Evolutionary conservation across 805 yeast genomes (phyloP).

Genomic region (Spathaspora hagerdaliae): DNA sequence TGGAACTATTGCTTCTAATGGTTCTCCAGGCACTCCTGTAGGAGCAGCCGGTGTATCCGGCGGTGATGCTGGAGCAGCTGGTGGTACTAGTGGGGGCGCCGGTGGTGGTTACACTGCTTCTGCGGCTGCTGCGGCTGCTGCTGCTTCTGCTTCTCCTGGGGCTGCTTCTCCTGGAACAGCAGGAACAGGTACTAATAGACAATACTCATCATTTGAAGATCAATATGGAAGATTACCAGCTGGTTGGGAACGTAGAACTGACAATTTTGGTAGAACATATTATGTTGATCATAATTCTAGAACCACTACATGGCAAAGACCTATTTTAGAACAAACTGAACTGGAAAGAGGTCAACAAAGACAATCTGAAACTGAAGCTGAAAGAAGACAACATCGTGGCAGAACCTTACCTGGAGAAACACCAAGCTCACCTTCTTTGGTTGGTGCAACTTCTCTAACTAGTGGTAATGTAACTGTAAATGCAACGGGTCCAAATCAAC

Average conservation of each 20-base stretch:
- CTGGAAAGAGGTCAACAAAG: slow-evolving; percentile 61
- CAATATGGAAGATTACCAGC: slow-evolving; percentile 95
- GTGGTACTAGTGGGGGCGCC: slow-evolving; percentile 4
- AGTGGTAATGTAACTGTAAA: slow-evolving; percentile 46
- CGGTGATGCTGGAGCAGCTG: slow-evolving; percentile 10
- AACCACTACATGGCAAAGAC: slow-evolving; percentile 99
- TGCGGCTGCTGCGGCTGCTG: slow-evolving; percentile 13
- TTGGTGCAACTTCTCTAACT: slow-evolving; percentile 20
- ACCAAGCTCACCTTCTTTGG: slow-evolving; percentile 29
- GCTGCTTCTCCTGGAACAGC: slow-evolving; percentile 4
- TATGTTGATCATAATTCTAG: slow-evolving; percentile 97
- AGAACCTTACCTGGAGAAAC: slow-evolving; percentile 78
- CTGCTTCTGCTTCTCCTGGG: slow-evolving; percentile 14
- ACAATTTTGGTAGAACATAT: slow-evolving; percentile 94
- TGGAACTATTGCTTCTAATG: slow-evolving; percentile 6
- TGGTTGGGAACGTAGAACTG: slow-evolving; percentile 99
- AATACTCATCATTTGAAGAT: slow-evolving; percentile 92
- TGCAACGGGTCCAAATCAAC: slow-evolving; percentile 41
- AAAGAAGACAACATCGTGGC: slow-evolving; percentile 85
- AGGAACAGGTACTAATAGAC: slow-evolving; percentile 41
- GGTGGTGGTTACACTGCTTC: slow-evolving; percentile 13
- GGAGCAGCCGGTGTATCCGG: slow-evolving; percentile 9
- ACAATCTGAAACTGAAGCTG: slow-evolving; percentile 73
- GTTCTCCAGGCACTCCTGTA: slow-evolving; percentile 10
- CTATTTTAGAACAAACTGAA: slow-evolving; percentile 78